Conservation (phyloP, 345 rosid species). For the Lepidium didymum region DNA sequence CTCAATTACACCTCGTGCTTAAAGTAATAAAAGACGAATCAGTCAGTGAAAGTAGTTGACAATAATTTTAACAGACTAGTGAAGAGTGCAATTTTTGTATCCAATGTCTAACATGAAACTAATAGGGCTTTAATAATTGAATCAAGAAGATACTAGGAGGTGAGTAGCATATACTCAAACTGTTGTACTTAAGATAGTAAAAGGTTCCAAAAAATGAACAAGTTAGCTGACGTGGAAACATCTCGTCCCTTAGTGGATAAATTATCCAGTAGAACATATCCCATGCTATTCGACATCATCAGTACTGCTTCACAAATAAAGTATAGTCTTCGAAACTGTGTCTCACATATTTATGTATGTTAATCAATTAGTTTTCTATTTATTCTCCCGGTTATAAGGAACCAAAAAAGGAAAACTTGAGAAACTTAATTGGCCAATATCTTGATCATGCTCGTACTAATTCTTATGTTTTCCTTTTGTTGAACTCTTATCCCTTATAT, state of each 20-base stretch:
- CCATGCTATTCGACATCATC: slow-evolving; percentile 10
- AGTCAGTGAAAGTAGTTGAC: not conserved
- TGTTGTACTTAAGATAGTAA: not conserved
- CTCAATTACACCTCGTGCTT: not conserved
- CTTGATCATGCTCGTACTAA: slow-evolving; percentile 1
- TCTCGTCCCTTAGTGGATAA: slow-evolving; percentile 15
- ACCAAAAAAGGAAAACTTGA: not conserved
- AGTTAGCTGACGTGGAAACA: slow-evolving; percentile 20
- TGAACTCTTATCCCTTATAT: not conserved
- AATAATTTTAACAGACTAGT: not conserved
- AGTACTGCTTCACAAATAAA: not conserved
- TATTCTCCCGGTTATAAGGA: not conserved
- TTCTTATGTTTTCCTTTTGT: not conserved
- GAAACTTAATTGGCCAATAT: not conserved
- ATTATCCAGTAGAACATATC: slow-evolving; percentile 8
- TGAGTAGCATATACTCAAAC: not conserved
- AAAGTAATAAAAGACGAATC: not conserved
- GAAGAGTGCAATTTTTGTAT: not conserved
- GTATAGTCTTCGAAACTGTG: not conserved
- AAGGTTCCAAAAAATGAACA: not conserved
- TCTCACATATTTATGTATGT: not conserved
- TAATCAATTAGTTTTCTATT: not conserved
- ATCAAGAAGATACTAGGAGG: not conserved
- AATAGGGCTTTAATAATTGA: not conserved
- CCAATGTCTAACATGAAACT: not conserved